Base-by-base conservation (phyloP, 768 basidiomycete genomes). In the Tylopilus sp. region DNA sequence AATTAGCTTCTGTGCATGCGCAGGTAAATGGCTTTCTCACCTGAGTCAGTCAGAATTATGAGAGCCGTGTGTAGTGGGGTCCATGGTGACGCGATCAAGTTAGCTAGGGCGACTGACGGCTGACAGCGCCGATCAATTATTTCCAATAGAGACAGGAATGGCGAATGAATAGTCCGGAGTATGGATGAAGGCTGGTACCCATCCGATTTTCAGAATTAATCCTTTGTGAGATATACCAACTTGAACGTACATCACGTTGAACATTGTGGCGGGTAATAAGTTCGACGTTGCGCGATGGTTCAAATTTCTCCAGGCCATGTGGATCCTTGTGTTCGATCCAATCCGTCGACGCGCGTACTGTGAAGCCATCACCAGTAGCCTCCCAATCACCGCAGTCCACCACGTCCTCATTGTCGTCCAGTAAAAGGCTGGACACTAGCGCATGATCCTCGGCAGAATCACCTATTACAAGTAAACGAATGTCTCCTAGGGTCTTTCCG, bases 271-370 rank as follows among this genome's bases (percentile, higher is more conserved):
- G 11, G 47, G 78, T 78, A 36, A 81, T 59, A 33, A 89, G 75
- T 61, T 88, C 83, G 9, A 89, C 71, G 60, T 89, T 89, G 56
- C 78, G 73, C 13, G 78, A 74, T 9, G 85, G 80, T 59, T 87
- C 86, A 36, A 79, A 81, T 53, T 78, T 81, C 64, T 88, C 85
- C 4, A 84, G 71, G 2, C 84, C 85, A 58, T 86, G 82, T 1
- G 74, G 76, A 63, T 86, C 84, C 22, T 73, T 74, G 59, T 84
- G 83, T 60, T 87, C 85, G 16, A 83, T 67, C 87, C 87, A 89
- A 61, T 85, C 81, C 8, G 87, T 88, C 2, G 85, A 87, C 7
- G 84, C 85, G 17, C 70, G 75, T 21, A 84, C 64, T 24, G 80
- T 69, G 46, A 71, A 74, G 17, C 77, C 78, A 30, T 74, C 61